Conservation (phyloP, 805 yeast species). For the Candida maesae region DNA sequence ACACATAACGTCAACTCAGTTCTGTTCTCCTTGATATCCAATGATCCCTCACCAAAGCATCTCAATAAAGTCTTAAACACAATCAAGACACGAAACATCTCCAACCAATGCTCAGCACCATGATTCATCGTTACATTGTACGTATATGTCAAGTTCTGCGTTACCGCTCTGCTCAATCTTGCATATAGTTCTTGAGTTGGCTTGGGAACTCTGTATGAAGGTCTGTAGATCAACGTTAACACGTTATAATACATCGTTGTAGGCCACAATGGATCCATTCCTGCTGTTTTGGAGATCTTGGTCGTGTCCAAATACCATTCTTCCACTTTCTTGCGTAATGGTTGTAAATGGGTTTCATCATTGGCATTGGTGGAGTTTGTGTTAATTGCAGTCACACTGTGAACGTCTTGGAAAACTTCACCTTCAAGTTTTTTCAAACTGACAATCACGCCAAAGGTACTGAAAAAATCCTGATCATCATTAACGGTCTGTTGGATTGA, state of each 20-base stretch:
- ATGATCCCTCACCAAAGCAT: slow-evolving; percentile 45
- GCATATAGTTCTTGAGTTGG: slow-evolving; percentile 39
- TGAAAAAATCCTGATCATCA: slow-evolving; percentile 37
- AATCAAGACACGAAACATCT: slow-evolving; percentile 44
- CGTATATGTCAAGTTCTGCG: slow-evolving; percentile 44
- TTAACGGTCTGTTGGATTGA: slow-evolving; percentile 37
- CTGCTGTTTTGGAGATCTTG: slow-evolving; percentile 2
- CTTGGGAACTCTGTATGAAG: slow-evolving; percentile 44
- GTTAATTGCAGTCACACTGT: slow-evolving; percentile 42
- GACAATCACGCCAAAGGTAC: slow-evolving; percentile 40
- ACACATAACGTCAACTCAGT: slow-evolving; percentile 46
- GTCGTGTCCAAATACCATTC: slow-evolving; percentile 32
- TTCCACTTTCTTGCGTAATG: slow-evolving; percentile 27
- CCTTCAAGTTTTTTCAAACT: slow-evolving; percentile 49
- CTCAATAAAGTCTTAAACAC: slow-evolving; percentile 45
- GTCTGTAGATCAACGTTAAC: slow-evolving; percentile 44
- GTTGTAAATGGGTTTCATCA: slow-evolving; percentile 11
- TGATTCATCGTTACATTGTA: slow-evolving; percentile 39
- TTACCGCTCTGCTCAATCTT: slow-evolving; percentile 41
- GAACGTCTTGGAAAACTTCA: slow-evolving; percentile 40
- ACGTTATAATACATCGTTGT: slow-evolving; percentile 44
- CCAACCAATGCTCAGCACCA: slow-evolving; percentile 38
- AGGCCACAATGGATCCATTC: slow-evolving; percentile 28
- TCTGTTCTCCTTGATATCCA: slow-evolving; percentile 43
- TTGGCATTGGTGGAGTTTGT: slow-evolving; percentile 7